Evolutionary conservation across 2,329 filamentous ascomycete genomes (phyloP).

Genomic region (Orbilia brochopaga): DNA sequence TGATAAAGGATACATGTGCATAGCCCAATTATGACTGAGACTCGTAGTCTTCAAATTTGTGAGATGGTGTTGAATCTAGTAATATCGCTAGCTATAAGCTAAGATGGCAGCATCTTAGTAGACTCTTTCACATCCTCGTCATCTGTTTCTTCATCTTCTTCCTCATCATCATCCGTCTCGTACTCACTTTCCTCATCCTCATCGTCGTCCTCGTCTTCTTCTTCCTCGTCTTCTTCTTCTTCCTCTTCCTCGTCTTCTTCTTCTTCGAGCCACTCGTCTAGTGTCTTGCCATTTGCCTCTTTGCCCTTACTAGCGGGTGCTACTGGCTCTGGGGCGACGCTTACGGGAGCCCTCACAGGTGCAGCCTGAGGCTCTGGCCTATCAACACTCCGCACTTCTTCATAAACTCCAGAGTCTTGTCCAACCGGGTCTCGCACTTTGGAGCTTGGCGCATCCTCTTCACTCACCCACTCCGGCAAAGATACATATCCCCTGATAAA

Average conservation of each 20-base stretch:
- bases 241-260: slow-evolving; percentile 65
- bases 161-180: slow-evolving; percentile 57
- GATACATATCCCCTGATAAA: slow-evolving; percentile 76
- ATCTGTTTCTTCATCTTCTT: slow-evolving; percentile 61
- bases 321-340: slow-evolving; percentile 51
- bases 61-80: slow-evolving; percentile 16
- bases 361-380: slow-evolving; percentile 63
- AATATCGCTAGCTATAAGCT: neutral
- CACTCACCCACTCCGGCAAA: slow-evolving; percentile 82
- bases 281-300: slow-evolving; percentile 69
- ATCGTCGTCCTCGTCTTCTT: slow-evolving; percentile 57
- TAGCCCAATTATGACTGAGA: no score
- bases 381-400: slow-evolving; percentile 57
- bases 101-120: slow-evolving; percentile 57
- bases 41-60: neutral
- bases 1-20: neutral
- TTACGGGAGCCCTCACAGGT: slow-evolving; percentile 61
- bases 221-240: slow-evolving; percentile 63
- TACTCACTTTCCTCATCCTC: slow-evolving; percentile 58
- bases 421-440: slow-evolving; percentile 66
- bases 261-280: slow-evolving; percentile 88
- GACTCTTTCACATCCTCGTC: slow-evolving; percentile 57
- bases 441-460: slow-evolving; percentile 72
- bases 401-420: slow-evolving; percentile 57
- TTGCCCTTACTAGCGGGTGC: slow-evolving; percentile 61